Conservation (phyloP, 305 asterid genomes). For the Nicotiana rustica region DNA sequence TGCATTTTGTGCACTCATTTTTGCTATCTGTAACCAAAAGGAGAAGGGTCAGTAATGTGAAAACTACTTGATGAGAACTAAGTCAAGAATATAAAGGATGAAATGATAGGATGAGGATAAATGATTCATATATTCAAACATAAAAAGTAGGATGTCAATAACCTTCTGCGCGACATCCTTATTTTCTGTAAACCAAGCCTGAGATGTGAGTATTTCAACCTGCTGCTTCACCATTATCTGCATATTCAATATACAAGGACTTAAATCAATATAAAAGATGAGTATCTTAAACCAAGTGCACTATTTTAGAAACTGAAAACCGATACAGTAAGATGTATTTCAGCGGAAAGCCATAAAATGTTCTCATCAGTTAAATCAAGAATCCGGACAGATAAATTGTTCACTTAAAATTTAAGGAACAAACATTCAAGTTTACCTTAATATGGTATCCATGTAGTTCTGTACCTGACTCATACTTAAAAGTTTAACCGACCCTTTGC, state of each 20-base stretch:
- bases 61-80: not conserved
- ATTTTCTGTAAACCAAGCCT: conserved; percentile 72
- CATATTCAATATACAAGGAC: not conserved
- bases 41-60: conserved; percentile 21
- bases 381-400: conserved; percentile 2
- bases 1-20: conserved; percentile 62
- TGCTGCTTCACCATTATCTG: conserved; percentile 58
- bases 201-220: conserved; percentile 67
- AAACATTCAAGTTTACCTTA: not conserved
- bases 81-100: not conserved
- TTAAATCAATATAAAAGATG: not conserved
- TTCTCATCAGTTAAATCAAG: conserved; percentile 8
- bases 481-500: not conserved
- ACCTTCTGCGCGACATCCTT: conserved; percentile 78
- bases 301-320: not conserved
- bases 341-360: not conserved
- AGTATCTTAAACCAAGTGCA: not conserved
- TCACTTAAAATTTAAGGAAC: not conserved
- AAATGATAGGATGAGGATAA: not conserved
- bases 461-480: too few species aligned
- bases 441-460: not conserved
- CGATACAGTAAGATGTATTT: not conserved
- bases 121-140: not conserved
- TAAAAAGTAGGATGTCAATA: conserved; percentile 7
- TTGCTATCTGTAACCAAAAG: conserved; percentile 63